Conservation (phyloP, 768 basidiomycete species). For the Pulveroboletus sp. region DNA sequence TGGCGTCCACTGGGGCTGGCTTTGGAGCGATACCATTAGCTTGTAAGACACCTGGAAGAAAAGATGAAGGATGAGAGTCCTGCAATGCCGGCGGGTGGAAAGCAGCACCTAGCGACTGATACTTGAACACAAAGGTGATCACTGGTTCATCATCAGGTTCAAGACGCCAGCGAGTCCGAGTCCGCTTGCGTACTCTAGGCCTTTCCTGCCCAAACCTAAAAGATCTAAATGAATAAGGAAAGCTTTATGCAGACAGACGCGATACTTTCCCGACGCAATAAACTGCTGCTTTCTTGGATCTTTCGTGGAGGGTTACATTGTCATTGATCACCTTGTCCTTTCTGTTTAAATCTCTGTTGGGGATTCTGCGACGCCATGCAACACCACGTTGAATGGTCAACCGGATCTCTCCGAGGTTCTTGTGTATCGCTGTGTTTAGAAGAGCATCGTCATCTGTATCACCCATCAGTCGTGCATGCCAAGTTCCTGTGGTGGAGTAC, state of each 20-base stretch:
- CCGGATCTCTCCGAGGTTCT: constrained; percentile 15
- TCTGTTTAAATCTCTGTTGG: too few relatives aligned
- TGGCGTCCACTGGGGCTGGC: background rate
- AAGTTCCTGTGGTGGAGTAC: too few relatives aligned
- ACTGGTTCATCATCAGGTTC: constrained; percentile 1
- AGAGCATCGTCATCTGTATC: constrained; percentile 20
- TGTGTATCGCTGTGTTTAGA: constrained; percentile 3
- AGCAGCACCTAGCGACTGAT: constrained; percentile 11
- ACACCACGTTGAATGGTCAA: constrained; percentile 7
- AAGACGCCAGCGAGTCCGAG: background rate
- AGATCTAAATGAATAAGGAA: too few relatives aligned
- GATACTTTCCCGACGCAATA: constrained; percentile 17
- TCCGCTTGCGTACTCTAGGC: too few relatives aligned
- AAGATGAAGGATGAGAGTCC: too few relatives aligned
- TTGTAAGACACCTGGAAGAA: constrained; percentile 14
- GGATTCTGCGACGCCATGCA: too few relatives aligned
- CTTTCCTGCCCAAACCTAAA: constrained; percentile 15
- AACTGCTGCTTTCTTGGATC: constrained; percentile 8
- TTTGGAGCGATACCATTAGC: constrained; percentile 18
- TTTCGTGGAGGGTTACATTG: too few relatives aligned
- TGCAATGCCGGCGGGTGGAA: too few relatives aligned
- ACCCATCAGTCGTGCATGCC: background rate
- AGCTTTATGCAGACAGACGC: background rate
- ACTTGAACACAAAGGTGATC: constrained; percentile 20
- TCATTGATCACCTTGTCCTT: background rate